Evolutionary conservation across 768 basidiomycete species (phyloP).

Genomic region (Tylopilus sp.): DNA sequence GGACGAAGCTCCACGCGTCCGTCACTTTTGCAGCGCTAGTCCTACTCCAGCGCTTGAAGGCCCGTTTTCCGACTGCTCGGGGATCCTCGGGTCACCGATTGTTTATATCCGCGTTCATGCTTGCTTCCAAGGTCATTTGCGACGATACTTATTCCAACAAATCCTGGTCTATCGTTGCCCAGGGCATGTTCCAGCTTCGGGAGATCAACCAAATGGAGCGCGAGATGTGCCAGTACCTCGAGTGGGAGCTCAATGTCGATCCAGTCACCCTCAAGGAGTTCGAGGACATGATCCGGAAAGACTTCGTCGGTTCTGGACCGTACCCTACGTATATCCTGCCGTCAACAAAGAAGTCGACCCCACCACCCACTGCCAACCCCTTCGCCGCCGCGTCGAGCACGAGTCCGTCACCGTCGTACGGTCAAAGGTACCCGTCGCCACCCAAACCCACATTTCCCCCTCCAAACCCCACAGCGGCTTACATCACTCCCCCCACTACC

Average conservation of each 20-base stretch:
- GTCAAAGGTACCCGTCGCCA: conserved; percentile 30
- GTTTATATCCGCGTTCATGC: conserved; percentile 74
- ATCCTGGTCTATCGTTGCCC: conserved; percentile 87
- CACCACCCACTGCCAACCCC: conserved; percentile 30
- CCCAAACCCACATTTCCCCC: conserved; percentile 25
- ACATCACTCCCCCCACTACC: conserved; percentile 32
- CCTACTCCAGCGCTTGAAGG: conserved; percentile 63
- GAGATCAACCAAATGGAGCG: conserved; percentile 84
- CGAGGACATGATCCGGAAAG: conserved; percentile 54
- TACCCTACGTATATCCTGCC: conserved; percentile 65
- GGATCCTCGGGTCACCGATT: conserved; percentile 71
- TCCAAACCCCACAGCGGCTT: conserved; percentile 13
- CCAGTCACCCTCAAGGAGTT: conserved; percentile 57
- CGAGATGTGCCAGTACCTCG: conserved; percentile 83
- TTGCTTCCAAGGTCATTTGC: conserved; percentile 77
- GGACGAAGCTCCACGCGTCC: conserved; percentile 57
- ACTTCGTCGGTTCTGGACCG: conserved; percentile 53
- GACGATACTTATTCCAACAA: conserved; percentile 95
- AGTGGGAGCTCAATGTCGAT: conserved; percentile 86
- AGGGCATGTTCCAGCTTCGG: conserved; percentile 74
- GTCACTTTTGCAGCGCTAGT: conserved; percentile 43
- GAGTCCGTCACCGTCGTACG: conserved; percentile 28
- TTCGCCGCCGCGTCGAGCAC: conserved; percentile 32
- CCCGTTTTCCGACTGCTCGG: conserved; percentile 70
- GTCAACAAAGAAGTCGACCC: conserved; percentile 59